Base-by-base conservation (phyloP, 192 early-diverging fungal genomes). In the Coemansia sp. region DNA sequence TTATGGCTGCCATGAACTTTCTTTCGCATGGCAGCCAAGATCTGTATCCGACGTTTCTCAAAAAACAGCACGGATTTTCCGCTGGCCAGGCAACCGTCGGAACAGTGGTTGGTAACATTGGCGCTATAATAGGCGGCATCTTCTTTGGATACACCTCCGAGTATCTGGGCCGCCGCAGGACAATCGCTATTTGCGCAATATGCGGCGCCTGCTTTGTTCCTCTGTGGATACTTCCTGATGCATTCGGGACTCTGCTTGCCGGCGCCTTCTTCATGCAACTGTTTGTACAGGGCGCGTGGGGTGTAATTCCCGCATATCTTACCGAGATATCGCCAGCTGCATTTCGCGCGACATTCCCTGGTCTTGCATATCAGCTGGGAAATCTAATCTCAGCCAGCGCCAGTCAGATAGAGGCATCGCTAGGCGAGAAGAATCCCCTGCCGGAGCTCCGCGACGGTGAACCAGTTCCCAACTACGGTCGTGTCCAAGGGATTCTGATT, bases 301-400 rank as follows among this genome's bases (percentile, higher is more conserved):
- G 89, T 48, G 83, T 89, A 19, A 82, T 92, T 63, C 89, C 90
- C 7, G 85, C 80, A 7, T 86, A 89, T 67, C 71, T 92, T 0
- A 83, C 76, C 67, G 90, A 92, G 53, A 68, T 92, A 28, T 85
- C 87, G 38, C 90, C 90, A 23, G 73, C 84, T 30, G 74, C 71
- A 16, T 83, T 90, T 66, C 85, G 90, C 9, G 85, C 84, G 14
- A 82, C 86, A 2, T 86, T 92, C 55, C 88, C 88, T 8, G 89
- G 90, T 19, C 71, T 92, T n/a, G 63, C 87, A 3, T 91, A 90
- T 69, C 89, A 92, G 77, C 74, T 89, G 18, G 90, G 89, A 26
- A 92, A 89, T 60, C 69, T 92, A 60, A 83, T 91, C 50, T 61
- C 75, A 1, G 77, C 86, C 10, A 81, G 83, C 19, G 74, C 82